These are phyloP conservation scores for Geosmithia putterillii DNA, from an alignment of 2,329 filamentous ascomycete genomes.

Conservation along the genomic window DNA sequence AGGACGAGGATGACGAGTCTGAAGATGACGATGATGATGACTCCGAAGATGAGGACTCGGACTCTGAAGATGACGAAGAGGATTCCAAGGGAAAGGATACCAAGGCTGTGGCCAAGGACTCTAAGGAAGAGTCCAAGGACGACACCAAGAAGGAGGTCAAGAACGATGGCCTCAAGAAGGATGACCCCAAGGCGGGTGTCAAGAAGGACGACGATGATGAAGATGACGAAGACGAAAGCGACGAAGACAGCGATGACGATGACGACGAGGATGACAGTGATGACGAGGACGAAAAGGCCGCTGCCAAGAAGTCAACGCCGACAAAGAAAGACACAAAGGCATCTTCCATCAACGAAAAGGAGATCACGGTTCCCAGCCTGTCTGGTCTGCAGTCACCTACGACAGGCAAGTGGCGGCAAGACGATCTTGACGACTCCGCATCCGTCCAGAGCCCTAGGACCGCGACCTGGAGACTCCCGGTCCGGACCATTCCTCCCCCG, in stretches of 20 bases:
- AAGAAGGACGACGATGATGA: conserved; percentile 3
- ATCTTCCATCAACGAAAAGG: conserved; percentile 3
- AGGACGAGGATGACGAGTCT: conserved; percentile 4
- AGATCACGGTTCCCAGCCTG: conserved; percentile 3
- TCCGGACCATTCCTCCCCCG: conserved; percentile 8
- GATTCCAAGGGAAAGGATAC: not conserved
- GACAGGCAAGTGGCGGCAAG: conserved; percentile 26
- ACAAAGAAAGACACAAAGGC: conserved; percentile 4
- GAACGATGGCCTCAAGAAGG: conserved; percentile 3
- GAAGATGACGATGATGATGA: conserved; percentile 5
- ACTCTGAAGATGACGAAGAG: conserved; percentile 3
- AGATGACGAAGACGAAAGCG: conserved; percentile 2
- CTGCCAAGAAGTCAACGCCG: conserved; percentile 1
- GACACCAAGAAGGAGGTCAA: conserved; percentile 7
- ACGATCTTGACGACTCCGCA: conserved; percentile 11
- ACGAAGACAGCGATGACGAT: conserved; percentile 4
- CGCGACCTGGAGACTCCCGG: conserved; percentile 23
- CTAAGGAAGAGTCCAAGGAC: not conserved
- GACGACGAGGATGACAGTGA: conserved; percentile 5
- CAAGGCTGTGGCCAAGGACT: not conserved
- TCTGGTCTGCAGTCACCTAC: conserved; percentile 32
- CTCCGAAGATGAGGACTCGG: conserved; percentile 7
- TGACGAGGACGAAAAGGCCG: conserved; percentile 3
- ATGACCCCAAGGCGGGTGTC: conserved; percentile 4
- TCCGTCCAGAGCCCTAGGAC: conserved; percentile 30